Evolutionary conservation across 768 basidiomycete genomes (phyloP), one percentile per base, ranked within the genome.

Genomic region (Gelatoporia subvermispora): DNA sequence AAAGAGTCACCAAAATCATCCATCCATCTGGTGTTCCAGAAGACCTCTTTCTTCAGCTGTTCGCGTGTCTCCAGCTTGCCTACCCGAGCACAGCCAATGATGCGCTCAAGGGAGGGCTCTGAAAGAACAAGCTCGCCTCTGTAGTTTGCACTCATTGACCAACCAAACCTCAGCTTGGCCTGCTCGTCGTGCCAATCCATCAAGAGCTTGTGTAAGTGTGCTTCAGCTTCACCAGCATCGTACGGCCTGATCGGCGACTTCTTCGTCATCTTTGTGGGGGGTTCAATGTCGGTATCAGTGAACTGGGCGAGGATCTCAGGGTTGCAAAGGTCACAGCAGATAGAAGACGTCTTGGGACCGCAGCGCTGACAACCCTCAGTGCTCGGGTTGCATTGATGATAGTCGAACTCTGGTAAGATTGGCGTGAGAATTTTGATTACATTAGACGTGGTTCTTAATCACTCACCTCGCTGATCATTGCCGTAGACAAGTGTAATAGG

Each of bases 251-350:
- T 31, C 7, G 43, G 35, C 3, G 55, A 57, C 3, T 49, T 22
- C 28, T 47, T 13, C 49, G 28, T 4, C 24, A 21, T 1, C 25
- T 16, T 17, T 7, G 9, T 44, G 35, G 28, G 3, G n/a, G 42
- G 20, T 15, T 15, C 2, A 22, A 8, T 1, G 20, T 7, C 3
- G 43, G 8, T 8, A 45, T 36, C 9, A 45, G 8, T 4, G 11
- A 11, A 10, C 38, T 43, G 36, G 23, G 16, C 3, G 50, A 50
- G 25, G 31, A 38, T 16, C 28, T 41, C 10, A 2, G 61, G 61
- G 25, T 49, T 47, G 45, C 60, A 60, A 21, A 65, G 37, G 18
- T 57, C 59, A 40, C 63, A 65, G 57, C 64, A 65, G 17, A 60
- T 24, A 4, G 45, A 8, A 9, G 59, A 50, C 8, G 28, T 15